Conservation (phyloP, 164 flowering plant species). For the Amborella trichopoda region DNA sequence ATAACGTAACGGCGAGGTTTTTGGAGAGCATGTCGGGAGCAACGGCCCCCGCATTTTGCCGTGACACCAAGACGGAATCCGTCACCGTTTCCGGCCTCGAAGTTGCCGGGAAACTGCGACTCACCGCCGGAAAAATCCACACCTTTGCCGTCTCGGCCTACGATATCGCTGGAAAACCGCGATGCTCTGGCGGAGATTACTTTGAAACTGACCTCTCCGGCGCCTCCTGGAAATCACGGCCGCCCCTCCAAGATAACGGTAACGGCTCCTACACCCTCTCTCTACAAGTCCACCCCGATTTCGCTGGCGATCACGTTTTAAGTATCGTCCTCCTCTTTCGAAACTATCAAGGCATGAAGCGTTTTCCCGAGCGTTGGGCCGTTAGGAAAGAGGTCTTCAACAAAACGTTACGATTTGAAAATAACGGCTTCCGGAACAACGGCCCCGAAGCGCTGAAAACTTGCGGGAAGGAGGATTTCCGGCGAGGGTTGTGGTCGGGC, state of each 20-base stretch:
- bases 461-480: conserved; percentile 49
- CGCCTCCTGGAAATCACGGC: conserved; percentile 81
- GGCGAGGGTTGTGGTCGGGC: conserved; percentile 54
- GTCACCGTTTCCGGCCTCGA: neutral
- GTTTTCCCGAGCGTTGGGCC: conserved; percentile 44
- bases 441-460: no score
- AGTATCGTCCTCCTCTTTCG: conserved; percentile 61
- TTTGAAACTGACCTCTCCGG: conserved; percentile 83
- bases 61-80: neutral
- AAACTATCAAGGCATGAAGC: conserved; percentile 63
- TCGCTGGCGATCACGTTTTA: conserved; percentile 48
- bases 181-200: conserved; percentile 78
- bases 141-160: conserved; percentile 51
- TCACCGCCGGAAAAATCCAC: conserved; percentile 47
- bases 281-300: conserved; percentile 81
- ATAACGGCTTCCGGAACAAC: no score
- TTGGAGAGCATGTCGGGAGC: neutral
- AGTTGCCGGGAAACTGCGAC: neutral
- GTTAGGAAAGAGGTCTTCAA: conserved; percentile 27
- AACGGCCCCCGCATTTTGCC: conserved; percentile 1
- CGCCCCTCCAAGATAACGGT: conserved; percentile 54
- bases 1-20: neutral
- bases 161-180: conserved; percentile 41
- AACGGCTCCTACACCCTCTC: conserved; percentile 63
- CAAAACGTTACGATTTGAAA: no score